Evolutionary conservation across 345 rosid species (phyloP).

Genomic region (Brassica incana): DNA sequence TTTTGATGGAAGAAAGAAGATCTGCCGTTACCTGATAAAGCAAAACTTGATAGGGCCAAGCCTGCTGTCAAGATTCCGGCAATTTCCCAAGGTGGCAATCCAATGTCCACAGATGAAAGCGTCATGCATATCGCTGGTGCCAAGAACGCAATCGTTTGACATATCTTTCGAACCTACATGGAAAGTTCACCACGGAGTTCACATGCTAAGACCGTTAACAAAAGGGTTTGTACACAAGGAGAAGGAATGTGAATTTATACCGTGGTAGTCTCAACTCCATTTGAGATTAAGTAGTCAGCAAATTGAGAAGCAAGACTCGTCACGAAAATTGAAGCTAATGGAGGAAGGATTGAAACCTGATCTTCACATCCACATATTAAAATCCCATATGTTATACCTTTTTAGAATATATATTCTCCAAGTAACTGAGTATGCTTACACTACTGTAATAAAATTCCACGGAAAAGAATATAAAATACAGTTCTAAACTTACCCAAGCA

Average conservation of each 20-base stretch:
- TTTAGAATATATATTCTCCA: neutral
- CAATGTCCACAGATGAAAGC: conserved; percentile 80
- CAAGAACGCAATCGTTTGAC: conserved; percentile 86
- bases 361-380: conserved; percentile 35
- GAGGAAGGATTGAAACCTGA: conserved; percentile 98
- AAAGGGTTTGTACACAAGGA: conserved; percentile 4
- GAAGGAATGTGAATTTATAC: conserved; percentile 42
- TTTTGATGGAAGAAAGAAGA: neutral
- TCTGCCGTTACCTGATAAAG: conserved; percentile 68
- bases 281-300: conserved; percentile 81
- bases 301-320: conserved; percentile 76
- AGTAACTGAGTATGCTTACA: neutral
- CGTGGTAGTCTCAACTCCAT: conserved; percentile 79
- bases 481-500: conserved; percentile 73
- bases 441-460: too few relatives aligned
- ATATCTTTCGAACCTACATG: conserved; percentile 82
- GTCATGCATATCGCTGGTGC: conserved; percentile 92
- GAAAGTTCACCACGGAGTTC: conserved; percentile 22
- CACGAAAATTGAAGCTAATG: conserved; percentile 80
- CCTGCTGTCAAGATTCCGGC: conserved; percentile 86
- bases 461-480: conserved; percentile 7
- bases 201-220: neutral
- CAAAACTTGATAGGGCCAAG: conserved; percentile 89
- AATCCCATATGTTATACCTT: conserved; percentile 20
- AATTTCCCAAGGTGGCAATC: conserved; percentile 90